A percentile compares a stretch with the other conserved stretches of the same genome.
Conservation (phyloP, 495 filamentous ascomycete species). For the Neurospora sp. region DNA sequence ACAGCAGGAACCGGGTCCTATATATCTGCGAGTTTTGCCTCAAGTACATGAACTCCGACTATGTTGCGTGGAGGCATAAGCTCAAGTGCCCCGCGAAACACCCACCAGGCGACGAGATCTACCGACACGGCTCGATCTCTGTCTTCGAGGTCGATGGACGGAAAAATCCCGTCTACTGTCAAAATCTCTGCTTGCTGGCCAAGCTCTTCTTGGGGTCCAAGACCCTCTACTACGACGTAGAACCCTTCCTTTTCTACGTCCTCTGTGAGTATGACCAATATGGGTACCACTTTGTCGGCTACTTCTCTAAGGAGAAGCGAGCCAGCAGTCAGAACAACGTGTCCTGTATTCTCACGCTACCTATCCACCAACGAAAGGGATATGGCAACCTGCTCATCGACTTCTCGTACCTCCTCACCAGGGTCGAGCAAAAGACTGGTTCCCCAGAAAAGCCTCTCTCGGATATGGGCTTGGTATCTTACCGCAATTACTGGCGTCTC, state of each 20-base stretch:
- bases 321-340: constrained; percentile 92
- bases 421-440: constrained; percentile 86
- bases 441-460: constrained; percentile 96
- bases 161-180: constrained; percentile 95
- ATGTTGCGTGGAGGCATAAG: constrained; percentile 94
- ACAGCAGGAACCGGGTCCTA: constrained; percentile 85
- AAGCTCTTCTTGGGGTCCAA: constrained; percentile 97
- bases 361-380: constrained; percentile 92
- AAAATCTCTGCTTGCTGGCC: constrained; percentile 90
- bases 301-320: constrained; percentile 99
- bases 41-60: constrained; percentile 99
- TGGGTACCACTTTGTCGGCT: constrained; percentile 95
- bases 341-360: constrained; percentile 89
- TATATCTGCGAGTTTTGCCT: constrained; percentile 99
- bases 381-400: constrained; percentile 96
- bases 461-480: constrained; percentile 94
- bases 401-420: constrained; percentile 92
- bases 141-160: constrained; percentile 96
- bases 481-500: constrained; percentile 92
- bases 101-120: constrained; percentile 95
- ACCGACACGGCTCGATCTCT: constrained; percentile 84
- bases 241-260: constrained; percentile 96
- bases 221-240: constrained; percentile 96
- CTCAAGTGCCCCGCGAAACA: constrained; percentile 95
- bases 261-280: constrained; percentile 91